These are phyloP conservation scores for Exobasidium cylindrosporum DNA, from an alignment of 1,284 basidiomycete species.

Conservation along the genomic window DNA sequence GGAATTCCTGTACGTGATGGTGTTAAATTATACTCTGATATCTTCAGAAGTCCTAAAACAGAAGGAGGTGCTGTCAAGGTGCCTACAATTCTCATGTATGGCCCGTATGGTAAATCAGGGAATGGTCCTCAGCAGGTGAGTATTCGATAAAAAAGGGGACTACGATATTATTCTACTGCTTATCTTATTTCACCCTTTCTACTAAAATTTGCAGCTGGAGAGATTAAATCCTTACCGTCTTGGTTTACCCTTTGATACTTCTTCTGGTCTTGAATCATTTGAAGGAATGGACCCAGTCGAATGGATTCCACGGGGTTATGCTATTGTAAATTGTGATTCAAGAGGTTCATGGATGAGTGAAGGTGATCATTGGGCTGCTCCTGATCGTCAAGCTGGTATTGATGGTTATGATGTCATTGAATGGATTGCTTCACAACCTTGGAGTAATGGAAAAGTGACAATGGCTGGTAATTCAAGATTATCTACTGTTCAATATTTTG, in stretches of 20 bases:
- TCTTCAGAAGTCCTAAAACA: neutral
- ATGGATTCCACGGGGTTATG: neutral
- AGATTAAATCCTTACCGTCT: no score
- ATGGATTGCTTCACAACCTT: neutral
- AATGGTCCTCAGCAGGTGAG: neutral
- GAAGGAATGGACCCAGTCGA: neutral
- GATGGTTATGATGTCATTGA: neutral
- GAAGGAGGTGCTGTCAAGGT: no score
- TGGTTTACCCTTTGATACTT: neutral
- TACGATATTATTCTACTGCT: neutral
- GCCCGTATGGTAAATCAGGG: neutral
- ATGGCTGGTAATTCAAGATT: neutral
- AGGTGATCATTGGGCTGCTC: neutral
- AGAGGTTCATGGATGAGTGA: neutral
- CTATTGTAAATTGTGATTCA: neutral
- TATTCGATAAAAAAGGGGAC: neutral
- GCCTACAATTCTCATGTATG: neutral
- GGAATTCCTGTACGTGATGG: neutral
- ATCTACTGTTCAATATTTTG: neutral
- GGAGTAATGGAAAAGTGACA: neutral
- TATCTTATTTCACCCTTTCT: neutral
- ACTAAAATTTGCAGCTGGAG: neutral
- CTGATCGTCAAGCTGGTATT: neutral
- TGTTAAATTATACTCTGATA: neutral
- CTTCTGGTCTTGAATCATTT: neutral